A percentile compares a stretch with the other conserved stretches of the same genome.
Evolutionary conservation across 257 asterid genomes (phyloP).

Genomic region (Solanum gandarillasii): DNA sequence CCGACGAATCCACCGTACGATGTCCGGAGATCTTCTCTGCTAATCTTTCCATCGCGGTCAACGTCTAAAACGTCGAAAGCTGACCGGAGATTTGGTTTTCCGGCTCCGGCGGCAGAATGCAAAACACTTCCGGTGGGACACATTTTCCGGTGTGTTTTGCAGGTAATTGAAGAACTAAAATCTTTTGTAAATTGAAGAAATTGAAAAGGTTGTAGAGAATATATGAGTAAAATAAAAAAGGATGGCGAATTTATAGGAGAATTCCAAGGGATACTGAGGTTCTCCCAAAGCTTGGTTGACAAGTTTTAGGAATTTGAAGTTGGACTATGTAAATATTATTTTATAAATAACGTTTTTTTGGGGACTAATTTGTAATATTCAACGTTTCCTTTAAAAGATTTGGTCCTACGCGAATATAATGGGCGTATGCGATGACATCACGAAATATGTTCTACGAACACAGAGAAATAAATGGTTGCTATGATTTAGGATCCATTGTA

Average conservation of each 20-base stretch:
- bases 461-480: background rate
- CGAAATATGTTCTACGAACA: background rate
- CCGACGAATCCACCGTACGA: constrained; percentile 34
- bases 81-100: constrained; percentile 35
- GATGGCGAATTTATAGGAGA: background rate
- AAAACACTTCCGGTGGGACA: constrained; percentile 57
- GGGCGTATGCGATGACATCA: background rate
- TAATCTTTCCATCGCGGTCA: constrained; percentile 77
- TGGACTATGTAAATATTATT: background rate
- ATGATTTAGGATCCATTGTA: background rate
- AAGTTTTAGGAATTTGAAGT: background rate
- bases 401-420: background rate
- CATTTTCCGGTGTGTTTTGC: constrained; percentile 18
- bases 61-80: constrained; percentile 76
- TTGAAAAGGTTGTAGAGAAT: background rate
- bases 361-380: background rate
- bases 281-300: background rate
- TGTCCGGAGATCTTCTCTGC: constrained; percentile 58
- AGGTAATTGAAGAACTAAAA: background rate
- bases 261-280: background rate
- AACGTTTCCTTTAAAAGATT: background rate
- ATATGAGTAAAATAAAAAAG: background rate
- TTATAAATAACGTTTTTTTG: background rate
- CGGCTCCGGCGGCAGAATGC: background rate
- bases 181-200: background rate